These are phyloP conservation scores for Apiospora rasikravindrae DNA, from an alignment of 2,329 filamentous ascomycete genomes.

Conservation along the genomic window DNA sequence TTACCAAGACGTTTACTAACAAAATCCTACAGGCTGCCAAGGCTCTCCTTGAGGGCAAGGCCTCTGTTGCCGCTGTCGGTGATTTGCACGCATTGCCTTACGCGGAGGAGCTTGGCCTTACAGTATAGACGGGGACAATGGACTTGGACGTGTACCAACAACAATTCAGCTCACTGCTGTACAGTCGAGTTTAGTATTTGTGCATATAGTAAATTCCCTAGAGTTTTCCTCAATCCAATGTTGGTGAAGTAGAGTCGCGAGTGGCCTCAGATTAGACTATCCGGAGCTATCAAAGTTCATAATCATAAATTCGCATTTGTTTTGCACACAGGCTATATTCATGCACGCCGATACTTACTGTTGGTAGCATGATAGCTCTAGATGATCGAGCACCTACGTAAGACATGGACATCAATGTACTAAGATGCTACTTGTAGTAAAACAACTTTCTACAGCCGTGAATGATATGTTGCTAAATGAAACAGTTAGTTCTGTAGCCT, in stretches of 20 bases:
- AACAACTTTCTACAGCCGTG: no score
- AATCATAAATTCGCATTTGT: background rate
- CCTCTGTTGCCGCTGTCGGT: constrained; percentile 86
- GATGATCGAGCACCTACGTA: background rate
- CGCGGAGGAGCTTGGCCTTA: constrained; percentile 91
- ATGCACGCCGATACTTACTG: background rate
- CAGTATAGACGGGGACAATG: constrained; percentile 70
- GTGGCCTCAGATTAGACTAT: background rate
- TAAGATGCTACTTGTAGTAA: no score
- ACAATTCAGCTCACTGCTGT: constrained; percentile 45
- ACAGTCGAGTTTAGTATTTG: constrained; percentile 46
- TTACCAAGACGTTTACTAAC: constrained; percentile 31
- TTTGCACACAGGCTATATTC: background rate
- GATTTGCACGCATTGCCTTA: constrained; percentile 91
- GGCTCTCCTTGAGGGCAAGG: constrained; percentile 84
- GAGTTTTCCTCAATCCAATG: constrained; percentile 35
- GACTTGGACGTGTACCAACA: constrained; percentile 48
- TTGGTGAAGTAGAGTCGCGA: constrained; percentile 2
- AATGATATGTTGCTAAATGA: no score
- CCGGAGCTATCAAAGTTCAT: background rate
- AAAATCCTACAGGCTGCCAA: constrained; percentile 74
- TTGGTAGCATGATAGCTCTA: background rate
- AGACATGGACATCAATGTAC: no score
- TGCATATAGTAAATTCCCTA: constrained; percentile 53
- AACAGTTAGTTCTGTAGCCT: no score